Percentiles rank a stretch among this genome's conserved stretches.
Evolutionary conservation across 2,329 filamentous ascomycete species (phyloP).

Genomic region (Exophiala oligosperma): DNA sequence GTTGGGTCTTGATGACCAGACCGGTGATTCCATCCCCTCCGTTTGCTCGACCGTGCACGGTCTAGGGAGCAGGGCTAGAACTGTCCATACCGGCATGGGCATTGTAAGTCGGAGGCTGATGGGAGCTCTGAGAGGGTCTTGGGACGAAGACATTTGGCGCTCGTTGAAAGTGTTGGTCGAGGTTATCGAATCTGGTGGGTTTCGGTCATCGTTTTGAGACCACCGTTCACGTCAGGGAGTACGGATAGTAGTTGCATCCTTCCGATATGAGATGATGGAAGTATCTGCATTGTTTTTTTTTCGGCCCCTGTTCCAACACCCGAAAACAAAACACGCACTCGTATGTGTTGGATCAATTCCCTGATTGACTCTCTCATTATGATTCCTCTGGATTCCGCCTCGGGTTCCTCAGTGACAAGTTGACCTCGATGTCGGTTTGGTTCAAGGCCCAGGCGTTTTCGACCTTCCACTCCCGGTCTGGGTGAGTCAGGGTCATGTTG

Average conservation of each 20-base stretch:
- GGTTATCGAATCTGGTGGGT: constrained; percentile 14
- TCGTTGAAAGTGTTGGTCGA: constrained; percentile 22
- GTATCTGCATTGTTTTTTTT: too few species aligned
- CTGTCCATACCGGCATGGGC: constrained; percentile 9
- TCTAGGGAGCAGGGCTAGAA: constrained; percentile 5
- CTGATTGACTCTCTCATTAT: too few species aligned
- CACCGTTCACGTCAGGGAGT: too few species aligned
- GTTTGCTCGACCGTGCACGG: constrained; percentile 8
- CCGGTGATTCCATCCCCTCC: background rate
- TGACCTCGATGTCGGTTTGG: constrained; percentile 24
- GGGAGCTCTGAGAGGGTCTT: constrained; percentile 18
- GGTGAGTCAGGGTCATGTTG: constrained; percentile 20
- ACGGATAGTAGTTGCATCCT: too few species aligned
- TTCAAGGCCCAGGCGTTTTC: constrained; percentile 29
- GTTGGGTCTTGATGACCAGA: constrained; percentile 19
- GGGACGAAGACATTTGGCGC: constrained; percentile 26
- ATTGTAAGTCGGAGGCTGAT: constrained; percentile 17
- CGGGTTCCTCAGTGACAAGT: constrained; percentile 9
- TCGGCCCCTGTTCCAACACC: too few species aligned
- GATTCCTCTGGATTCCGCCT: too few species aligned
- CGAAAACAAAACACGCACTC: too few species aligned
- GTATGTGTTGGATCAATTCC: background rate
- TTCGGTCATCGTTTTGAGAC: constrained; percentile 3
- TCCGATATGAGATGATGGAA: too few species aligned
- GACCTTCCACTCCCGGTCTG: constrained; percentile 20